Evolutionary conservation across 441 rosid genomes (phyloP).

Genomic region (Erodium texanum): DNA sequence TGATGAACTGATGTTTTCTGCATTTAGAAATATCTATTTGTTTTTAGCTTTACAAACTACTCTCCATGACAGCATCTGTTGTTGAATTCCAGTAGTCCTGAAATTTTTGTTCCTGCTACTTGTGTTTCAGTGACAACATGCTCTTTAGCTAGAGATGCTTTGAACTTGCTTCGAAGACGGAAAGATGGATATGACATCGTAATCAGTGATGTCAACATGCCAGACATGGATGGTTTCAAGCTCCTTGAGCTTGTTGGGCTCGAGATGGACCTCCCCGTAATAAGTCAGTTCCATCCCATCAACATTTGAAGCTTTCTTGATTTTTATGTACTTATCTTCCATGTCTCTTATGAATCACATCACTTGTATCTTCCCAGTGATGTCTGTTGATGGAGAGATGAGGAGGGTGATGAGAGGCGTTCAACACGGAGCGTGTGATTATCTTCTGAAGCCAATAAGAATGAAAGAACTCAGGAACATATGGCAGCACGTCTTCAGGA

Average conservation of each 20-base stretch:
- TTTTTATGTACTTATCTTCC: slow-evolving; percentile 5
- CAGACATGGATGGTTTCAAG: slow-evolving; percentile 76
- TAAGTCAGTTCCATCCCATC: slow-evolving; percentile 27
- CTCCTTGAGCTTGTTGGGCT: slow-evolving; percentile 75
- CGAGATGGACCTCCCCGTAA: slow-evolving; percentile 69
- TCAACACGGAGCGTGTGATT: slow-evolving; percentile 68
- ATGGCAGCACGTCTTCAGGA: slow-evolving; percentile 67
- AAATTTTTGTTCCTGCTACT: slow-evolving; percentile 14
- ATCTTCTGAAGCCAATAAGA: slow-evolving; percentile 59
- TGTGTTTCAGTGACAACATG: slow-evolving; percentile 71
- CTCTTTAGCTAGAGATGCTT: slow-evolving; percentile 78
- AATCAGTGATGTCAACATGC: slow-evolving; percentile 77
- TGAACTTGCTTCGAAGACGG: slow-evolving; percentile 63
- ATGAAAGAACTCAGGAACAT: slow-evolving; percentile 64
- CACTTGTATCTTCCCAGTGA: slow-evolving; percentile 35
- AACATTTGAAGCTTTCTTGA: slow-evolving; percentile 6
- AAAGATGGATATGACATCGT: slow-evolving; percentile 67
- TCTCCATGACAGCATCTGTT: too few relatives aligned
- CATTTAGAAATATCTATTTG: background rate
- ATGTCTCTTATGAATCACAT: background rate
- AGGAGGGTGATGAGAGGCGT: slow-evolving; percentile 65
- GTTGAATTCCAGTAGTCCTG: background rate
- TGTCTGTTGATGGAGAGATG: slow-evolving; percentile 62
- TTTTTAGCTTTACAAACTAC: too few relatives aligned
- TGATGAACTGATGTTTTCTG: background rate